Base-by-base conservation (phyloP, 768 basidiomycete species). In the Tulasnella sp. region DNA sequence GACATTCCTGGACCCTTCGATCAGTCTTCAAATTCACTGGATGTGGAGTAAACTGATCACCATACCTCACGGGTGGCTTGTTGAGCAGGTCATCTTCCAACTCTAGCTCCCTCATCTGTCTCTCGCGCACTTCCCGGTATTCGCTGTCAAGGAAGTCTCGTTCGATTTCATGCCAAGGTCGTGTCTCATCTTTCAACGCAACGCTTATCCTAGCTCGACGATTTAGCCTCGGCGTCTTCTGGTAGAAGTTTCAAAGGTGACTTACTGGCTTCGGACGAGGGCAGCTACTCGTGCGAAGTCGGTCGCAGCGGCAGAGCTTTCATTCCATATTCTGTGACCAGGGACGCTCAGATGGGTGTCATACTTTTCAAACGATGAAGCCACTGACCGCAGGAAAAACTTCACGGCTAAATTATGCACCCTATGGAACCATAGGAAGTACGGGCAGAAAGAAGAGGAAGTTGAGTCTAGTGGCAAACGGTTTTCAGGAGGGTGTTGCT, bases 81-180 rank as follows among this genome's bases (percentile, higher is more conserved):
- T 79, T 87, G 61, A 92, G 71, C 12, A 93, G 70, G 69, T 92
- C 91, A 68, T 94, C 92, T 68, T 92, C 88, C 42, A 81, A 74
- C 67, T 92, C 92, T 4, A 92, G 74, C 67, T 93, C 89, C 67
- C 86, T 81, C 87, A 92, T 87, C 71, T 92, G 91, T 34, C 88
- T 76, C 65, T 90, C 86, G 48, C 91, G 78, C 9, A 93, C 83
- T n/a, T 80, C 80, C 27, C 86, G 85, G 66, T 92, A 92, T 69
- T 91, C 88, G 66, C 79, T 80, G 53, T 87, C 85, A 22, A 82
- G 73, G 67, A 91, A 90, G 62, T 87, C 86, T 38, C 78, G 77
- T 69, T 90, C 87, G 29, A 94, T 84, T 64, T 84, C 80, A 66
- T 85, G 85, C 91, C 91, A 93, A 5, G 78, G 76, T 34, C 86